These are phyloP conservation scores for Stephania yunnanensis DNA, from an alignment of 164 flowering plant genomes.

Conservation along the genomic window DNA sequence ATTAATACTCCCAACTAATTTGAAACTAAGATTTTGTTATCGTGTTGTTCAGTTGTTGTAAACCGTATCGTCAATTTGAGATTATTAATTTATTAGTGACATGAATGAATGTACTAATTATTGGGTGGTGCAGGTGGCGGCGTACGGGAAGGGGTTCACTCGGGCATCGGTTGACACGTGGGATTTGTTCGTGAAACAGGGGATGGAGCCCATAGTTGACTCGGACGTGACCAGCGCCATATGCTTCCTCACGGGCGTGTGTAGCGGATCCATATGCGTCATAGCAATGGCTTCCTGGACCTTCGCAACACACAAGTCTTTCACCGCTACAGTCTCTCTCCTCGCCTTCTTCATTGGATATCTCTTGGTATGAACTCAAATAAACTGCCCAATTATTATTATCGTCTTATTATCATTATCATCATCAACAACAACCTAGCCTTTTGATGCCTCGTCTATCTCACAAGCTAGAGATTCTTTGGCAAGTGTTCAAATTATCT, in stretches of 20 bases:
- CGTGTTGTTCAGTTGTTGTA: too few species aligned
- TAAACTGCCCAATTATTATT: background rate
- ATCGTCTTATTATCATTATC: too few species aligned
- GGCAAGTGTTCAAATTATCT: too few species aligned
- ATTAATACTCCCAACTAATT: too few species aligned
- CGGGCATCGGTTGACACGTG: conserved; percentile 83
- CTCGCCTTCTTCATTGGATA: conserved; percentile 80
- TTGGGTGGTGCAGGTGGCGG: conserved; percentile 47
- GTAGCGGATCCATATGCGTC: conserved; percentile 81
- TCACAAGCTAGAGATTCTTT: too few species aligned
- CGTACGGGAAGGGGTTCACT: conserved; percentile 81
- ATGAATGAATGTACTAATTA: too few species aligned
- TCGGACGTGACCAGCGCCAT: conserved; percentile 79
- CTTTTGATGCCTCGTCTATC: too few species aligned
- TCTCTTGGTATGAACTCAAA: conserved; percentile 50
- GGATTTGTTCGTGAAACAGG: conserved; percentile 50
- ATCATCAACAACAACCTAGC: too few species aligned
- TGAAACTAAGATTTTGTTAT: too few species aligned
- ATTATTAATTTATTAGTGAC: too few species aligned
- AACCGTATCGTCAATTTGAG: too few species aligned
- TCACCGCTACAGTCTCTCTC: conserved; percentile 66
- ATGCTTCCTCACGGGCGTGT: conserved; percentile 80
- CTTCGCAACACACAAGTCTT: conserved; percentile 34
- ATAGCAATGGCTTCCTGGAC: conserved; percentile 80
- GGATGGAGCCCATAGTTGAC: conserved; percentile 65